phyloP scores from a whole-genome alignment of 495 filamentous ascomycete species.

The Aspergillus ostianus region DNA sequence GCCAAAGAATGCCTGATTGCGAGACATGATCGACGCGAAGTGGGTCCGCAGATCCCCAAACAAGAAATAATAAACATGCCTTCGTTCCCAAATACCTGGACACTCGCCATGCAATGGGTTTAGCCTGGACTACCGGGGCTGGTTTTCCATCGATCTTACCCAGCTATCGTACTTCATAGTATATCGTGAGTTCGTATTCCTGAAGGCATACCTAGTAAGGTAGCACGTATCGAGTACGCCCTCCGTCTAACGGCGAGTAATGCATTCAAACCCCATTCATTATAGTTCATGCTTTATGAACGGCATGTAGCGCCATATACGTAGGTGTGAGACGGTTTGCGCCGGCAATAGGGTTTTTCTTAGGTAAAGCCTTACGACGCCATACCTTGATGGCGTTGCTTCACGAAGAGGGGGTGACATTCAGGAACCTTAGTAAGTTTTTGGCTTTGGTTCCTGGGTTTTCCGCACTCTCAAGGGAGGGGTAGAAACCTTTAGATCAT shows the following conservation, averaged over 20 bases:
- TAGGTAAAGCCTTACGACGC: background rate
- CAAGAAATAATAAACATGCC: constrained; percentile 5
- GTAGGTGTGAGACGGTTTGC: background rate
- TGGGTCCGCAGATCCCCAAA: background rate
- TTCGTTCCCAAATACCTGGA: constrained; percentile 7
- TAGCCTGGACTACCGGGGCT: background rate
- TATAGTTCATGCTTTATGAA: background rate
- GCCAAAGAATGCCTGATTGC: constrained; percentile 1
- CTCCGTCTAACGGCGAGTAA: too few species aligned
- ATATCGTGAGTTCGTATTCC: too few species aligned
- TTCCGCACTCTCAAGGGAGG: background rate
- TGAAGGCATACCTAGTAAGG: background rate
- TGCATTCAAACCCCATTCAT: too few species aligned
- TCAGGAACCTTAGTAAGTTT: background rate
- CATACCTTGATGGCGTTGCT: background rate
- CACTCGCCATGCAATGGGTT: constrained; percentile 3
- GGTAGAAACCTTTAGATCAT: background rate
- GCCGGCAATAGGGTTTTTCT: background rate
- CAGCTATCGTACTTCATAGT: too few species aligned
- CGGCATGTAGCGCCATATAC: background rate
- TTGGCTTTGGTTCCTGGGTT: background rate
- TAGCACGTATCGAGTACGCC: too few species aligned
- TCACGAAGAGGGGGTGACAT: background rate
- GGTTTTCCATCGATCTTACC: too few species aligned
- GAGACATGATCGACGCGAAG: background rate